Conservation (phyloP, 2,329 filamentous ascomycete species). For the Penicillium sp. region DNA sequence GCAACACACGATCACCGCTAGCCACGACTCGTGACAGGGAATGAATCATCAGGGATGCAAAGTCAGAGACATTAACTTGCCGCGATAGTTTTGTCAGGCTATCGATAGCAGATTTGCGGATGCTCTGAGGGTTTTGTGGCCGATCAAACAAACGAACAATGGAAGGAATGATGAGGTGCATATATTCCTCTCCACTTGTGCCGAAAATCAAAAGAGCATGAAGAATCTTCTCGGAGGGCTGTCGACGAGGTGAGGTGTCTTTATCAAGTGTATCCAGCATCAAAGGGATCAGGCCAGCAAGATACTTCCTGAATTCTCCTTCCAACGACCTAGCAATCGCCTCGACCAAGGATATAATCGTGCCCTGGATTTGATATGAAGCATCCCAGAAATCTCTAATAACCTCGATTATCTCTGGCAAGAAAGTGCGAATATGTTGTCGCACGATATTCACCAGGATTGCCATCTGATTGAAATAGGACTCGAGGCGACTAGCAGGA, state of each 20-base stretch:
- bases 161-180: slow-evolving; percentile 96
- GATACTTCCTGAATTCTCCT: slow-evolving; percentile 95
- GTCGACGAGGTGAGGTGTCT: slow-evolving; percentile 72
- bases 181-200: slow-evolving; percentile 94
- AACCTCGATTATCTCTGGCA: slow-evolving; percentile 81
- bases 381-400: slow-evolving; percentile 88
- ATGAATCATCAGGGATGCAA: slow-evolving; percentile 93
- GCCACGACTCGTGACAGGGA: slow-evolving; percentile 81
- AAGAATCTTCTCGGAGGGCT: slow-evolving; percentile 83
- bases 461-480: slow-evolving; percentile 95
- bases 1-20: slow-evolving; percentile 68
- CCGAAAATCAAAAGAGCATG: slow-evolving; percentile 97
- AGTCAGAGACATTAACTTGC: slow-evolving; percentile 96
- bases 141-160: slow-evolving; percentile 95
- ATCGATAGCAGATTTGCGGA: slow-evolving; percentile 88
- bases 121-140: slow-evolving; percentile 71
- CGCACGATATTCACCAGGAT: slow-evolving; percentile 92
- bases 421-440: slow-evolving; percentile 89
- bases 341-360: slow-evolving; percentile 88
- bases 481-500: slow-evolving; percentile 75
- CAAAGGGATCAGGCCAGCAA: slow-evolving; percentile 82
- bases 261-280: slow-evolving; percentile 95
- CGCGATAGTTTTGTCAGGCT: slow-evolving; percentile 91
- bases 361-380: slow-evolving; percentile 77
- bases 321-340: slow-evolving; percentile 91